These are phyloP conservation scores for Ogataea minuta DNA, from an alignment of 805 yeast genomes.

Conservation along the genomic window DNA sequence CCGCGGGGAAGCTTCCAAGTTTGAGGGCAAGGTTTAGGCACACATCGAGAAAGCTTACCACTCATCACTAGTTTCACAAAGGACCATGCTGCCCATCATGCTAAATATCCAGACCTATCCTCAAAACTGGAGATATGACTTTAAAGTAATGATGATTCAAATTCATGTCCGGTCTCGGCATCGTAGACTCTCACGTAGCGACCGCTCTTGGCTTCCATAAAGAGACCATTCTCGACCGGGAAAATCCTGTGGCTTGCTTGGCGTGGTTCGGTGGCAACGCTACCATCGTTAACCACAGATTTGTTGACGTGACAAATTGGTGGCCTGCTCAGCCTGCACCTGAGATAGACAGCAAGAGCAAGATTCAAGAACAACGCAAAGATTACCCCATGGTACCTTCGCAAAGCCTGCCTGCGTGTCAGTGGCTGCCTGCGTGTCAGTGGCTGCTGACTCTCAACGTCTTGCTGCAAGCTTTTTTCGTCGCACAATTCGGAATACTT, in stretches of 20 bases:
- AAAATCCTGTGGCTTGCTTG: too few species aligned
- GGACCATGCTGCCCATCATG: constrained; percentile 85
- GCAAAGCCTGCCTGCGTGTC: too few species aligned
- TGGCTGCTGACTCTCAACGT: background rate
- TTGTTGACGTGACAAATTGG: too few species aligned
- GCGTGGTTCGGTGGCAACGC: too few species aligned
- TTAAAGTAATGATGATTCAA: background rate
- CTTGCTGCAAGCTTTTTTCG: background rate
- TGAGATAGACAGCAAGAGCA: too few species aligned
- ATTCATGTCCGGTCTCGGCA: background rate
- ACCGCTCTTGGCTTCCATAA: too few species aligned
- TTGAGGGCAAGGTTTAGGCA: constrained; percentile 59
- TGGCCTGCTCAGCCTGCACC: too few species aligned
- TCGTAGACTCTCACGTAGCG: background rate
- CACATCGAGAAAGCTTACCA: constrained; percentile 79
- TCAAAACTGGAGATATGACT: constrained; percentile 20
- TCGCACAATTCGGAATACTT: background rate
- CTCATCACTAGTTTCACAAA: constrained; percentile 73
- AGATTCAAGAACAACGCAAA: too few species aligned
- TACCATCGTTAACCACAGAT: too few species aligned
- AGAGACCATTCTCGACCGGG: too few species aligned
- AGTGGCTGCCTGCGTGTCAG: too few species aligned
- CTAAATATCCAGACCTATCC: constrained; percentile 44
- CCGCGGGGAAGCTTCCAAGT: constrained; percentile 58
- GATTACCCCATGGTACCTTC: too few species aligned